phyloP scores from a whole-genome alignment of 805 yeast genomes.

The Lipomyces anomalus region DNA sequence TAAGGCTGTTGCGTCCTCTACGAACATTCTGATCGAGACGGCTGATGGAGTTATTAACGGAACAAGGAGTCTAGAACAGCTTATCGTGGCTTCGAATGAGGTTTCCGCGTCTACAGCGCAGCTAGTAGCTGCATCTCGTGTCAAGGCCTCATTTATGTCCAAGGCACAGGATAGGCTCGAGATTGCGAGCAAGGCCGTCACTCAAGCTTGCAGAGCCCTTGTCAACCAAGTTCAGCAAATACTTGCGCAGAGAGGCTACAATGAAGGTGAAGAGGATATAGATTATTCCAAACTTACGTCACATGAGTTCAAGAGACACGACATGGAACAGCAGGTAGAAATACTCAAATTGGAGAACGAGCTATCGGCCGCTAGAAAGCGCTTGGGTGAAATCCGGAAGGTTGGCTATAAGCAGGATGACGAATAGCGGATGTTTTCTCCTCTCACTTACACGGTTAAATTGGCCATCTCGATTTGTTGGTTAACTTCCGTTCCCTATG shows the following conservation, averaged over 20 bases:
- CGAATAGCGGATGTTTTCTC: conserved; percentile 3
- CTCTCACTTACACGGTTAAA: no score
- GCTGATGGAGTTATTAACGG: conserved; percentile 75
- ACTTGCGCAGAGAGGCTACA: conserved; percentile 38
- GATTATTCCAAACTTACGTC: conserved; percentile 66
- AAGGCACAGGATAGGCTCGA: conserved; percentile 72
- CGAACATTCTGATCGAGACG: conserved; percentile 73
- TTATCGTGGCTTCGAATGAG: conserved; percentile 84
- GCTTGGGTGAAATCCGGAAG: conserved; percentile 78
- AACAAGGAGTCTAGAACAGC: conserved; percentile 66
- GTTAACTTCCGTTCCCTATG: no score
- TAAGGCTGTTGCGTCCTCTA: conserved; percentile 75
- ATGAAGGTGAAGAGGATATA: conserved; percentile 38
- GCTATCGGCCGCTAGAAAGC: conserved; percentile 64
- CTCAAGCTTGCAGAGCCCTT: conserved; percentile 66
- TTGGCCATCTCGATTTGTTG: no score
- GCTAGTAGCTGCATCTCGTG: conserved; percentile 85
- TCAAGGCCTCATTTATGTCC: conserved; percentile 71
- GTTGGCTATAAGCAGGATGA: conserved; percentile 64
- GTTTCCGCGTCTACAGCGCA: conserved; percentile 92
- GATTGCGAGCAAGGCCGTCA: conserved; percentile 59
- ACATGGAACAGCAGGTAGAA: conserved; percentile 91
- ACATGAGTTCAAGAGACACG: conserved; percentile 76
- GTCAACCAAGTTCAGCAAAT: conserved; percentile 65
- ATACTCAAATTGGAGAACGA: conserved; percentile 76